Percentiles rank a stretch among this genome's conserved stretches.
Evolutionary conservation across 257 asterid genomes (phyloP).

Genomic region (Solanum chmielewskii): DNA sequence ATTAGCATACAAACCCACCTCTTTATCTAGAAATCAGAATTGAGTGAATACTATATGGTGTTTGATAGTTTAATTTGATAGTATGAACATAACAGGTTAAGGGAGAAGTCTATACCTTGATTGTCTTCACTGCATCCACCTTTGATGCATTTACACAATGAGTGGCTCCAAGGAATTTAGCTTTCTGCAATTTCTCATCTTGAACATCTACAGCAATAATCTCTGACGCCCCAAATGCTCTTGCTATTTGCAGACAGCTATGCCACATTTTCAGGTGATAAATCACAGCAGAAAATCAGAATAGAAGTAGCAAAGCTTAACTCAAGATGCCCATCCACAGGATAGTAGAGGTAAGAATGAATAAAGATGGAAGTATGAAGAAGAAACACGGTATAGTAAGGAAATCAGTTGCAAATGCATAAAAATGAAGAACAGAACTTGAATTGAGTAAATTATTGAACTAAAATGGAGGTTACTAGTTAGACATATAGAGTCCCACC

Average conservation of each 20-base stretch:
- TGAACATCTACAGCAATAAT: conserved; percentile 93
- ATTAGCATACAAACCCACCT: neutral
- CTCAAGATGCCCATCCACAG: neutral
- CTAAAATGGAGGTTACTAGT: neutral
- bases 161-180: conserved; percentile 78
- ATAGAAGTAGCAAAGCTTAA: neutral
- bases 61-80: neutral
- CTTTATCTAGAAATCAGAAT: neutral
- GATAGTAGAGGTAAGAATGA: neutral
- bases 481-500: neutral
- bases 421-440: neutral
- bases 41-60: neutral
- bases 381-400: neutral
- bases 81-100: neutral
- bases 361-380: neutral
- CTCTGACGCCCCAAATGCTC: conserved; percentile 96
- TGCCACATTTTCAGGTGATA: conserved; percentile 20
- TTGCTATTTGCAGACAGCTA: conserved; percentile 97
- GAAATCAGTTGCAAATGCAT: neutral
- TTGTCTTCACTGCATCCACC: conserved; percentile 68
- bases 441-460: neutral
- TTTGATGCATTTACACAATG: conserved; percentile 61
- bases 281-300: neutral
- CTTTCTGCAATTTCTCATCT: conserved; percentile 86
- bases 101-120: conserved; percentile 32